phyloP scores from a whole-genome alignment of 306 rosid species.

The Medicago lupulina region DNA sequence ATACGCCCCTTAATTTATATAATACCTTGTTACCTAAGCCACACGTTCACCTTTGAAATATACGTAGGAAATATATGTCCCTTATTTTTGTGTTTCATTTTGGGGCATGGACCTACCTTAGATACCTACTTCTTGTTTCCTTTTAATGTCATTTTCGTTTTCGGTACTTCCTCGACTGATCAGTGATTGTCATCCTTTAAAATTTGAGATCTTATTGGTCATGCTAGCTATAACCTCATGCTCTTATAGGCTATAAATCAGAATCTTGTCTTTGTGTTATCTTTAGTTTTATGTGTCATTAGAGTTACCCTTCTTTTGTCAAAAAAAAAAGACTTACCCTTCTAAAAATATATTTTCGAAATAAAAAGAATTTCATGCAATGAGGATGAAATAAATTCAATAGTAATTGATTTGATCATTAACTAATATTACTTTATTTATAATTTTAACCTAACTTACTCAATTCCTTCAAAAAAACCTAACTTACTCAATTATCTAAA shows the following conservation, averaged over 20 bases:
- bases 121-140: conserved; percentile 41
- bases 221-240: conserved; percentile 12
- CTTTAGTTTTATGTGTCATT: not conserved
- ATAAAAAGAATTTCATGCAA: too few relatives aligned
- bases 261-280: conserved; percentile 1
- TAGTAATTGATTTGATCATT: too few relatives aligned
- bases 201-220: conserved; percentile 28
- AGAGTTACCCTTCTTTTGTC: too few relatives aligned
- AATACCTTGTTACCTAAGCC: conserved; percentile 11
- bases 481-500: too few relatives aligned
- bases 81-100: not conserved
- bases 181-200: not conserved
- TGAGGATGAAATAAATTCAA: too few relatives aligned
- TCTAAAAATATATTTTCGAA: too few relatives aligned
- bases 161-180: not conserved
- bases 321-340: too few relatives aligned
- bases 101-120: conserved; percentile 25
- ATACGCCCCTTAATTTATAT: not conserved
- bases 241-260: not conserved
- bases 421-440: too few relatives aligned
- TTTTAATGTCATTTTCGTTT: conserved; percentile 23
- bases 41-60: not conserved
- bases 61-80: not conserved
- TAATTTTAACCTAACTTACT: too few relatives aligned
- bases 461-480: too few relatives aligned